Base-by-base conservation (phyloP, 306 rosid species). In the Castanea mollissima region DNA sequence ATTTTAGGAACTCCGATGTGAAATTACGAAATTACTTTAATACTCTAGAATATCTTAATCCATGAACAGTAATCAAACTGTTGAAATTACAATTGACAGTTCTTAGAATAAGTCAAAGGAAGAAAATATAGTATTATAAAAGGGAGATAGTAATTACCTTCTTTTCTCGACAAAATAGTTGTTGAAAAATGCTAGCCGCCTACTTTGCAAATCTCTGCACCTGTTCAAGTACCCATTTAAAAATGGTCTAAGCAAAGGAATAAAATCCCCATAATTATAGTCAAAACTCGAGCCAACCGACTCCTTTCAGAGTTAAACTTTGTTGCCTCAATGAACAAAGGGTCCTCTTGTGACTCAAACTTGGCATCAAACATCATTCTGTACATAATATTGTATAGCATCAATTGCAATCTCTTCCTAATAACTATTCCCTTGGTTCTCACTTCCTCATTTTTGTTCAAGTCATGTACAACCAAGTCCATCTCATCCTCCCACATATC, bases 341-440 rank as follows among this genome's bases (percentile, higher is more conserved):
- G 97, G 14, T 93, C 98, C 10, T 91, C 97, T 73, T 74, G 90
- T 2, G 97, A 91, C 79, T 91, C 92, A 67, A 91, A 93, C 85
- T 87, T 93, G 29, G 92, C 73, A 63, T 93, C 92, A 76, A 93
- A 93, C 97, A 93, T 93, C 97, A 93, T 93, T 69, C 94, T 72
- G 59, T 93, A 93, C 97, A 91, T 90, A 78, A 91, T 86, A 44
- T 93, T 93, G 70, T 93, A 93, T 44, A 93, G 29, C 97, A 91
- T 93, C 74, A 91, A 16, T 31, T 91, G 94, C 71, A 93, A 80
- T 0, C 97, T 74, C 79, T 74, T 93, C 78, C 97, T 87, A 6
- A 93, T 80, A 20, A 93, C 92, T 1, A 88, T 83, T 56, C 98
- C 97, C 77, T 76, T 74, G 1, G 71, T 87, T 63, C 69, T 82